Conservation (phyloP, 148 eudicot genomes). For the Nepenthes mirabilis region DNA sequence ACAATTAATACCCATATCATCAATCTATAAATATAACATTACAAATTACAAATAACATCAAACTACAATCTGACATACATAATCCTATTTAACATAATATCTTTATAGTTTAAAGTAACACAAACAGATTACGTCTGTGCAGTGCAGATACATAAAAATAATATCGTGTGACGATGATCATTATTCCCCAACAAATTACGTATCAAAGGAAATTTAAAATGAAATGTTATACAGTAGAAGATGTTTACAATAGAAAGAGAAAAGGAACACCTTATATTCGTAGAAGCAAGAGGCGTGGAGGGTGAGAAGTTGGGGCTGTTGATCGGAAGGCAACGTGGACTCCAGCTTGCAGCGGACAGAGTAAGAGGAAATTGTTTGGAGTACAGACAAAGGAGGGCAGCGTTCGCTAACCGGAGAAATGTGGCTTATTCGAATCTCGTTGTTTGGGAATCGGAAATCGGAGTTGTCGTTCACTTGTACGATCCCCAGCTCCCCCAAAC, state of each 20-base stretch:
- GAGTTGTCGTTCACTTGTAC: constrained; percentile 25
- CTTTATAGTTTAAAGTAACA: no score
- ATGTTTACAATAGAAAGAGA: not conserved
- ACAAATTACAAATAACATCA: not conserved
- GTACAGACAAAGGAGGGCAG: constrained; percentile 57
- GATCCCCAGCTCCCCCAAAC: constrained; percentile 38
- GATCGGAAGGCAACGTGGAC: constrained; percentile 24
- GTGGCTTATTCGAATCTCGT: constrained; percentile 61
- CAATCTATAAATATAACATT: not conserved
- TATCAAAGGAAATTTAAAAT: no score
- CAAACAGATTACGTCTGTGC: no score
- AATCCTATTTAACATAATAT: no score
- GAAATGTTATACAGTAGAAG: no score
- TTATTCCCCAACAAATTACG: no score
- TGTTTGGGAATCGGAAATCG: constrained; percentile 51
- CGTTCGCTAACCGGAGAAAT: constrained; percentile 44
- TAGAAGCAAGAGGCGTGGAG: constrained; percentile 61
- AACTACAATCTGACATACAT: not conserved
- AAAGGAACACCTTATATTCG: constrained; percentile 37
- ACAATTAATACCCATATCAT: not conserved
- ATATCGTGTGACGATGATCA: no score
- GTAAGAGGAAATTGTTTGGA: constrained; percentile 46
- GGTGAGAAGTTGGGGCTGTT: constrained; percentile 27
- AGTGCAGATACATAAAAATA: no score
- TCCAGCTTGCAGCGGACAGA: constrained; percentile 75